Evolutionary conservation across 495 filamentous ascomycete genomes (phyloP).

Genomic region (Aspergillus avenaceus): DNA sequence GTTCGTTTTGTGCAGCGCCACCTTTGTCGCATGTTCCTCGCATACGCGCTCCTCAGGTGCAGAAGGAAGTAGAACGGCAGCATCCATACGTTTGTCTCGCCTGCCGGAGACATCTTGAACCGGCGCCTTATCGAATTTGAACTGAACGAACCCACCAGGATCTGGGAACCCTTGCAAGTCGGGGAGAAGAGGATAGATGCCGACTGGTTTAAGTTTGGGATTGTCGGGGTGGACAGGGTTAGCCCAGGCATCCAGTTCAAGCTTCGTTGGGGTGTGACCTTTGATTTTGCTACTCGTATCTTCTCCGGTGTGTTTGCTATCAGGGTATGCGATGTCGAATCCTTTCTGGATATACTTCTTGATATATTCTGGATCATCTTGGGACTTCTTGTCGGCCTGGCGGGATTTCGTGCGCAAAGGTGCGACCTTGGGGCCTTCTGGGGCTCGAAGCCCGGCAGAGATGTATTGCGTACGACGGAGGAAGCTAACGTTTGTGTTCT

Average conservation of each 20-base stretch:
- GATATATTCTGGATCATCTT: conserved; percentile 80
- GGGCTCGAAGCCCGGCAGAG: conserved; percentile 57
- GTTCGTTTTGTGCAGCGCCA: conserved; percentile 58
- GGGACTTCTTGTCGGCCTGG: conserved; percentile 41
- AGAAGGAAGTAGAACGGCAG: conserved; percentile 69
- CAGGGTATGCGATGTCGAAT: conserved; percentile 76
- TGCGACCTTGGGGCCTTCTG: conserved; percentile 33
- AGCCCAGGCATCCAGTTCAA: conserved; percentile 65
- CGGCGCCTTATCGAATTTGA: conserved; percentile 86
- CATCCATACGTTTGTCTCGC: conserved; percentile 80
- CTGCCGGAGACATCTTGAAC: conserved; percentile 47
- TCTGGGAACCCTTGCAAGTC: conserved; percentile 89
- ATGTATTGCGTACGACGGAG: conserved; percentile 95
- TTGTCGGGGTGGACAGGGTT: conserved; percentile 79
- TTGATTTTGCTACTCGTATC: conserved; percentile 47
- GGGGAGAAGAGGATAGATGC: conserved; percentile 76
- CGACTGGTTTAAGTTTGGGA: conserved; percentile 70
- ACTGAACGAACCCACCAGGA: conserved; percentile 75
- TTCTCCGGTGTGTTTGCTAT: conserved; percentile 55
- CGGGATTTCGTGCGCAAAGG: conserved; percentile 38
- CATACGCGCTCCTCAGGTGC: conserved; percentile 44
- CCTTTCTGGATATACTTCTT: conserved; percentile 76
- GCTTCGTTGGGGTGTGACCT: conserved; percentile 50
- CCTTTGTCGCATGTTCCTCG: conserved; percentile 46
- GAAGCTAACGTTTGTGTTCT: conserved; percentile 75